Conservation (phyloP, 1,284 basidiomycete genomes). For the Cutaneotrichosporon mucoides region DNA sequence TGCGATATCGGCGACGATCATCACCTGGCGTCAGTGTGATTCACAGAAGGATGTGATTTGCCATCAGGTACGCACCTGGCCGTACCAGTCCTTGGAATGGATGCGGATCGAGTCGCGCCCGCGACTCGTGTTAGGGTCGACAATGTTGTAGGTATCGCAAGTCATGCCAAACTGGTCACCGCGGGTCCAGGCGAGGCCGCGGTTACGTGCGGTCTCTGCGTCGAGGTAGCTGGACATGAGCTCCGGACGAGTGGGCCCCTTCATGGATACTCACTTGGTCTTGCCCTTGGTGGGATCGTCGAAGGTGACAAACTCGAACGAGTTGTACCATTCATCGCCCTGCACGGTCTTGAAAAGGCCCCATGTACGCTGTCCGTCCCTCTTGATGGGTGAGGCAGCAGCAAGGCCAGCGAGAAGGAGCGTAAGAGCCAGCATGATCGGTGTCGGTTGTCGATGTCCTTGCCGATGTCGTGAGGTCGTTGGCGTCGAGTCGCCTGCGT, state of each 20-base stretch:
- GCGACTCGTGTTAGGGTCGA: constrained; percentile 15
- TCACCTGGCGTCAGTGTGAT: constrained; percentile 1
- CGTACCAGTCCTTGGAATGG: constrained; percentile 37
- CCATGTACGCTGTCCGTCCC: neutral
- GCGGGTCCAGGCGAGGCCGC: constrained; percentile 8
- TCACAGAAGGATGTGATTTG: too few species aligned
- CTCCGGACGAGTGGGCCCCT: too few species aligned
- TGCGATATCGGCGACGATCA: constrained; percentile 39
- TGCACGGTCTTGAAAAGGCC: neutral
- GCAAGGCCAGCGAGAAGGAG: neutral
- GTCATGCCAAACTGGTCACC: constrained; percentile 27
- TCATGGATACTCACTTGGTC: constrained; percentile 7
- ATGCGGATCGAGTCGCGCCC: constrained; percentile 45
- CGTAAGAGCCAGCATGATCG: too few species aligned
- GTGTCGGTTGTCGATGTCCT: too few species aligned
- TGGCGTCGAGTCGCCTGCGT: too few species aligned
- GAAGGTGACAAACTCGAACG: constrained; percentile 5
- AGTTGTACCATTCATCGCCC: constrained; percentile 7
- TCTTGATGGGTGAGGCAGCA: neutral
- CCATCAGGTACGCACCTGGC: constrained; percentile 30
- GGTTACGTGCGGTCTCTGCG: neutral
- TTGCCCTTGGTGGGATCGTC: constrained; percentile 12
- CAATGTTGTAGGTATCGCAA: constrained; percentile 26
- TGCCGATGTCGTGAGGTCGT: too few species aligned
- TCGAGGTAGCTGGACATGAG: constrained; percentile 3